These are phyloP conservation scores for Metschnikowia dekortorum DNA, from an alignment of 805 yeast species.

Conservation along the genomic window DNA sequence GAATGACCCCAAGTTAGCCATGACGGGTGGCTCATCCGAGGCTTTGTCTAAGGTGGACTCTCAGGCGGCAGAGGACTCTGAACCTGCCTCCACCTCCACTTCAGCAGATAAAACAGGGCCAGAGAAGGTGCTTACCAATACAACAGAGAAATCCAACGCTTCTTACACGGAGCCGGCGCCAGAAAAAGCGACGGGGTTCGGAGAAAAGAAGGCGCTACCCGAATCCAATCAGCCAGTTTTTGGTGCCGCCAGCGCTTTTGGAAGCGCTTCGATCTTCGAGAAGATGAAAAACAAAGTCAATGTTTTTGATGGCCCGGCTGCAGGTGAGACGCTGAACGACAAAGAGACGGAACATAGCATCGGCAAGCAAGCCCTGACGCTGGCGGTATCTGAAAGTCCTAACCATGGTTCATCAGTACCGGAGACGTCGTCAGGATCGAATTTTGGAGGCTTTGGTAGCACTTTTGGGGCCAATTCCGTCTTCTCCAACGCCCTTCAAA, in stretches of 20 bases:
- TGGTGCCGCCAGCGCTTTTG: constrained; percentile 42
- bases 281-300: constrained; percentile 22
- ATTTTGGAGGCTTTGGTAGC: constrained; percentile 17
- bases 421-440: constrained; percentile 5
- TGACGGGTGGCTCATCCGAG: neutral
- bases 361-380: neutral
- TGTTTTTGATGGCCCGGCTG: constrained; percentile 24
- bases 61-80: neutral
- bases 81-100: neutral
- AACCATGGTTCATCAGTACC: neutral
- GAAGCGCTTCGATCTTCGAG: constrained; percentile 23
- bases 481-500: constrained; percentile 53
- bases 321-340: neutral
- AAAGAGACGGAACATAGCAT: neutral
- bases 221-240: constrained; percentile 24
- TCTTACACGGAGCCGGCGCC: neutral
- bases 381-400: neutral
- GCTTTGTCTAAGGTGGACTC: neutral
- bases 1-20: neutral
- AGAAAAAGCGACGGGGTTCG: neutral
- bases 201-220: neutral
- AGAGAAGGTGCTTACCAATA: neutral
- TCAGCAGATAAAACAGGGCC: neutral
- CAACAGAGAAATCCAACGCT: neutral
- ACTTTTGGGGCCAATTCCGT: constrained; percentile 45